Conservation (phyloP, 164 flowering plant genomes). For the Tetrastigma voinierianum region DNA sequence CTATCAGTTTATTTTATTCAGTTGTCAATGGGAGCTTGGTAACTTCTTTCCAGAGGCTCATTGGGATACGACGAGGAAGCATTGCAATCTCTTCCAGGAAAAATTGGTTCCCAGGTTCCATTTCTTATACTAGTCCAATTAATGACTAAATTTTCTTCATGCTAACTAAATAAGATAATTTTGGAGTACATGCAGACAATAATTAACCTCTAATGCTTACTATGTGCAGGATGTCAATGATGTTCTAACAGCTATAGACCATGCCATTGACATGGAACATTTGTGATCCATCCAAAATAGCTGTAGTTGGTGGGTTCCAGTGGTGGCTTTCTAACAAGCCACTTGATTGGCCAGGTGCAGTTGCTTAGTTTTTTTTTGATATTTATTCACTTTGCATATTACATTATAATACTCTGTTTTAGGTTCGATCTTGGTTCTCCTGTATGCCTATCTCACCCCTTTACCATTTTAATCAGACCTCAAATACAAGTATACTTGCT, state of each 20-base stretch:
- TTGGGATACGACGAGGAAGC: slow-evolving; percentile 98
- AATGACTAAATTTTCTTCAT: background rate
- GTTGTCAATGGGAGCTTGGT: background rate
- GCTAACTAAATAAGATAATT: background rate
- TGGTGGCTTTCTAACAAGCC: slow-evolving; percentile 99
- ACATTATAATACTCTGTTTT: too few relatives aligned
- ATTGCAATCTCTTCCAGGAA: slow-evolving; percentile 93
- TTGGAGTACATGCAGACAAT: background rate
- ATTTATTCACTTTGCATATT: too few relatives aligned
- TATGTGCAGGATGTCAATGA: slow-evolving; percentile 84
- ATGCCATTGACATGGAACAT: slow-evolving; percentile 66
- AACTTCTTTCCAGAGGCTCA: slow-evolving; percentile 66
- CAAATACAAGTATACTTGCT: too few relatives aligned
- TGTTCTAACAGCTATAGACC: slow-evolving; percentile 82
- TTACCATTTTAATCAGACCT: too few relatives aligned
- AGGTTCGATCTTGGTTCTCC: too few relatives aligned
- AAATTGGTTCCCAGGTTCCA: slow-evolving; percentile 79
- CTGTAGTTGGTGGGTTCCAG: slow-evolving; percentile 94
- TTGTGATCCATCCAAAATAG: slow-evolving; percentile 70
- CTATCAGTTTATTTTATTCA: background rate
- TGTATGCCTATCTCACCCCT: too few relatives aligned
- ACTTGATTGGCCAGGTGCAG: slow-evolving; percentile 93
- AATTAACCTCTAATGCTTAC: slow-evolving; percentile 1
- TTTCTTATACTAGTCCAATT: background rate
- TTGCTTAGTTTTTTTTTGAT: too few relatives aligned